Percentiles rank a stretch among this genome's conserved stretches.
These are phyloP conservation scores for Ophiostoma himal-ulmi DNA, from an alignment of 2,329 filamentous ascomycete genomes.

Conservation along the genomic window DNA sequence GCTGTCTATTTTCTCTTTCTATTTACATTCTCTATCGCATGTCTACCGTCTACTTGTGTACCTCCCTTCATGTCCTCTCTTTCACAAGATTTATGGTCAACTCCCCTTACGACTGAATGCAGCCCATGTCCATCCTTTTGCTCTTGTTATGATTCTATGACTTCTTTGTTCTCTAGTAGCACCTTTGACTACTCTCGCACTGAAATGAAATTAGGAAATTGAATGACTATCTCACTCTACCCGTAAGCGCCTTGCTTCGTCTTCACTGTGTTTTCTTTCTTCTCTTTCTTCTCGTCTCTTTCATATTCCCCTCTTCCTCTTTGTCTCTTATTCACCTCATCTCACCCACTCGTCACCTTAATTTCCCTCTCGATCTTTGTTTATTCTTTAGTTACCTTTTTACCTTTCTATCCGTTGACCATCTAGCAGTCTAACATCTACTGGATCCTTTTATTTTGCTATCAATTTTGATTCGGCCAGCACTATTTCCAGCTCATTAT, in stretches of 20 bases:
- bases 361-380: not conserved
- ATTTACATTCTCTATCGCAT: not conserved
- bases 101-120: not conserved
- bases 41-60: not conserved
- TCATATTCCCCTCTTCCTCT: not conserved
- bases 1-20: not conserved
- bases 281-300: not conserved
- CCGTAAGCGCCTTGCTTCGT: not conserved
- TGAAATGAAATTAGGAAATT: not conserved
- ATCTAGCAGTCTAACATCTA: not conserved
- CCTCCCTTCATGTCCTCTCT: not conserved
- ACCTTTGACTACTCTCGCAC: not conserved
- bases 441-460: slow-evolving; percentile 3
- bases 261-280: not conserved
- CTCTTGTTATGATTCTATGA: not conserved
- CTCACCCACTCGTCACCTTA: not conserved
- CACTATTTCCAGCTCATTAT: not conserved
- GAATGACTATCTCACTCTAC: not conserved
- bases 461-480: not conserved
- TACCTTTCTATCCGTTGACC: not conserved
- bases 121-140: not conserved
- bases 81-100: not conserved
- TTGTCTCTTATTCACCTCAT: not conserved
- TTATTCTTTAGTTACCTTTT: not conserved
- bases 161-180: slow-evolving; percentile 2